Conservation (phyloP, 768 basidiomycete genomes). For the Phaffia australis region DNA sequence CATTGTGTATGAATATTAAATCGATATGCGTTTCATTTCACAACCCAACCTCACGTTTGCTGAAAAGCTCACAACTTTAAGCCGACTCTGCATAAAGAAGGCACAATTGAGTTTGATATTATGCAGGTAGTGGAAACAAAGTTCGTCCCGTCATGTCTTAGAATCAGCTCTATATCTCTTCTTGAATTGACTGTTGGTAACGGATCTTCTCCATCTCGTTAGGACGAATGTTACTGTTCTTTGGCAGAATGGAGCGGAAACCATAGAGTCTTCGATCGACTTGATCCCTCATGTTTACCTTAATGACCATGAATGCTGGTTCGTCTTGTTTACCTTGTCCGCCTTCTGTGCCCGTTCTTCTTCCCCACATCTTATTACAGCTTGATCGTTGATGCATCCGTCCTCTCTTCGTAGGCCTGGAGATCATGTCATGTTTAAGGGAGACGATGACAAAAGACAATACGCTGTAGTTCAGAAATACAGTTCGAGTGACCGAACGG, state of each 20-base stretch:
- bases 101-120: slow-evolving; percentile 42
- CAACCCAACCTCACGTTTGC: not conserved
- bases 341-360: slow-evolving; percentile 33
- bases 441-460: slow-evolving; percentile 47
- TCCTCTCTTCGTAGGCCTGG: slow-evolving; percentile 57
- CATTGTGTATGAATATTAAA: too few species aligned
- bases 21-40: too few species aligned
- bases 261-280: slow-evolving; percentile 52
- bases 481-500: slow-evolving; percentile 54
- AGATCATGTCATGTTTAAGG: slow-evolving; percentile 75
- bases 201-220: too few species aligned
- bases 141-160: not conserved
- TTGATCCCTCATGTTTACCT: slow-evolving; percentile 74
- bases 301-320: slow-evolving; percentile 58
- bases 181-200: too few species aligned
- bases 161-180: too few species aligned
- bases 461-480: slow-evolving; percentile 59
- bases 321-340: slow-evolving; percentile 54
- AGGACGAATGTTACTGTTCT: slow-evolving; percentile 55
- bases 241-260: slow-evolving; percentile 69
- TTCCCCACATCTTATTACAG: slow-evolving; percentile 25
- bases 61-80: slow-evolving; percentile 41
- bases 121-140: slow-evolving; percentile 59
- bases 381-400: not conserved
- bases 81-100: slow-evolving; percentile 52